A percentile compares a stretch with the other conserved stretches of the same genome.
These are phyloP conservation scores for Hydnum rufescens DNA, from an alignment of 768 basidiomycete species.

Conservation along the genomic window DNA sequence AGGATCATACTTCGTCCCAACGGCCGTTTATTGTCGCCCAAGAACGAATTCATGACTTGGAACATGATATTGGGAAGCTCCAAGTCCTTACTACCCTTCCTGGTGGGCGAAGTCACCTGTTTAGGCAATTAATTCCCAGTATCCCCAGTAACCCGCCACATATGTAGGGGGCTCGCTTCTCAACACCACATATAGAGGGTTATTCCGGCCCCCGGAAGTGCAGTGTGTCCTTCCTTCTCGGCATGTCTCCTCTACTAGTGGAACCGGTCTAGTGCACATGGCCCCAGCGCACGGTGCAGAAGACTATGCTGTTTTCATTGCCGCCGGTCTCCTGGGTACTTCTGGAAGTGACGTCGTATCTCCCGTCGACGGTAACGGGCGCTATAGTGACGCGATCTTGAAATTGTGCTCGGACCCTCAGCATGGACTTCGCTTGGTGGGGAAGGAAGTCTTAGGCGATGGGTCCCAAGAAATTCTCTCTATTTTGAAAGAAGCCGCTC, in stretches of 20 bases:
- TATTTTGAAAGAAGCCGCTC: slow-evolving; percentile 31
- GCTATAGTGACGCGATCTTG: slow-evolving; percentile 39
- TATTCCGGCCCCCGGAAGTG: slow-evolving; percentile 14
- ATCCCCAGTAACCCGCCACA: background rate
- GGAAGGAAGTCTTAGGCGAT: slow-evolving; percentile 49
- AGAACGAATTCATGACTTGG: slow-evolving; percentile 18
- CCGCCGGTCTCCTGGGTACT: slow-evolving; percentile 27
- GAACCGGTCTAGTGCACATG: slow-evolving; percentile 88
- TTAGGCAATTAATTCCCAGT: background rate
- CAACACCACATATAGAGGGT: slow-evolving; percentile 11
- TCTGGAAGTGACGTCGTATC: slow-evolving; percentile 37
- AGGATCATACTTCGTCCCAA: slow-evolving; percentile 6
- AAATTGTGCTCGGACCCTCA: slow-evolving; percentile 33
- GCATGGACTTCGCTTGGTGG: slow-evolving; percentile 29
- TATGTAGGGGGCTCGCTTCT: background rate
- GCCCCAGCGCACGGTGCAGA: slow-evolving; percentile 90
- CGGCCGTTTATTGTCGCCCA: slow-evolving; percentile 19
- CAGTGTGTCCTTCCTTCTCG: slow-evolving; percentile 41
- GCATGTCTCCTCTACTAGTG: slow-evolving; percentile 73
- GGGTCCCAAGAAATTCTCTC: slow-evolving; percentile 50
- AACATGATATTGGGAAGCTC: slow-evolving; percentile 16
- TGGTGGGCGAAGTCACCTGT: no score
- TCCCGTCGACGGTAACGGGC: slow-evolving; percentile 63
- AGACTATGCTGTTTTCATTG: slow-evolving; percentile 74
- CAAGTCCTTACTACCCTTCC: slow-evolving; percentile 15